Percentiles rank a stretch among this genome's conserved stretches.
Conservation (phyloP, 1,139 yeast species). For the Lodderomyces margitis region DNA sequence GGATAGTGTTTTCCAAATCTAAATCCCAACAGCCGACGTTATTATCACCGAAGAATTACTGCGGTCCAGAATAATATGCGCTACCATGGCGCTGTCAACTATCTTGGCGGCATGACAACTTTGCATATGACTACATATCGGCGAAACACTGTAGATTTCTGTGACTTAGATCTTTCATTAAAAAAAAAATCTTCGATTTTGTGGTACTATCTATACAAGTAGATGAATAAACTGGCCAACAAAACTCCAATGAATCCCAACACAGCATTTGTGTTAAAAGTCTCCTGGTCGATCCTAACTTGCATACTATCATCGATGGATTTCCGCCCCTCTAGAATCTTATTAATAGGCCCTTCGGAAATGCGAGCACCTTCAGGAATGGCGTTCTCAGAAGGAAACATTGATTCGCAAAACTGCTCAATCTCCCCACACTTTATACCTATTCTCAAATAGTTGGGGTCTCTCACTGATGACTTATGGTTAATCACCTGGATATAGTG, state of each 20-base stretch:
- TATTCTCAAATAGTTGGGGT: conserved; percentile 82
- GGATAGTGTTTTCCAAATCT: too few relatives aligned
- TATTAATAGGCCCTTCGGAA: conserved; percentile 21
- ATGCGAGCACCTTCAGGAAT: conserved; percentile 31
- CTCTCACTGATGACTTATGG: conserved; percentile 71
- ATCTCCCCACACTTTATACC: conserved; percentile 86
- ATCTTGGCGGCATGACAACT: too few relatives aligned
- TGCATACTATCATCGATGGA: conserved; percentile 32
- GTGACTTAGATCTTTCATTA: conserved; percentile 1
- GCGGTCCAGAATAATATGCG: conserved; percentile 1
- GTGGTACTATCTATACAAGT: conserved; percentile 1
- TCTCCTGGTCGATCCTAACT: conserved; percentile 26
- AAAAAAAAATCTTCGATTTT: too few relatives aligned
- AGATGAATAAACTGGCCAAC: conserved; percentile 6
- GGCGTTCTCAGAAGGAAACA: conserved; percentile 51
- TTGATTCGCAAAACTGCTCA: conserved; percentile 77
- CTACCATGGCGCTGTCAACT: too few relatives aligned
- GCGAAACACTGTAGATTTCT: too few relatives aligned
- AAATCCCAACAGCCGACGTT: too few relatives aligned
- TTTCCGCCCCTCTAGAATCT: conserved; percentile 27
- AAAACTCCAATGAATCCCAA: conserved; percentile 12
- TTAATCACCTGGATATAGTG: conserved; percentile 74
- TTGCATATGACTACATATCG: too few relatives aligned
- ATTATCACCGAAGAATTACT: conserved; percentile 1
- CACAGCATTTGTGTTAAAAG: conserved; percentile 22